A percentile compares a stretch with the other conserved stretches of the same genome.
Evolutionary conservation across 2,329 filamentous ascomycete species (phyloP).

Genomic region (Ciborinia camelliae): DNA sequence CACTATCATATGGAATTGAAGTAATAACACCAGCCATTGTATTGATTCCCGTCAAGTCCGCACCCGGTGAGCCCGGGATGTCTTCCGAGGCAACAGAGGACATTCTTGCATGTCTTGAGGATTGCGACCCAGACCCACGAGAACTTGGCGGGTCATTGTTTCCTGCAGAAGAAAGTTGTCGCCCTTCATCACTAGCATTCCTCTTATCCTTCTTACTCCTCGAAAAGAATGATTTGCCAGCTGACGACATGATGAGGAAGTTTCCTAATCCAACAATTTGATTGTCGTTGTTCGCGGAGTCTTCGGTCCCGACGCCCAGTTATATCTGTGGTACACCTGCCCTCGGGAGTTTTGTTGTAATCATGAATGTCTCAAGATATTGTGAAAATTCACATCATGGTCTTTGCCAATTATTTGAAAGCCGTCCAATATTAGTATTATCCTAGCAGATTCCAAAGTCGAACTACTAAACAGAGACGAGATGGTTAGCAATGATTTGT

Average conservation of each 20-base stretch:
- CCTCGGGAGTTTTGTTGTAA: conserved; percentile 26
- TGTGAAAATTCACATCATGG: conserved; percentile 32
- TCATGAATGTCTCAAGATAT: conserved; percentile 32
- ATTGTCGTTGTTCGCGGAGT: conserved; percentile 22
- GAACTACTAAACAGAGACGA: conserved; percentile 23
- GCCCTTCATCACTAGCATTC: conserved; percentile 56
- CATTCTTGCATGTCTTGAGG: conserved; percentile 71
- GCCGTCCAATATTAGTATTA: conserved; percentile 14
- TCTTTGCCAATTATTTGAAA: conserved; percentile 24
- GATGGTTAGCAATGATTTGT: conserved; percentile 27
- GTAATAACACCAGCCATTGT: conserved; percentile 80
- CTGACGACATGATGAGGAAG: conserved; percentile 9
- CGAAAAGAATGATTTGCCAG: conserved; percentile 66
- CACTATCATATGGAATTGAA: conserved; percentile 79
- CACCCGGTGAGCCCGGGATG: conserved; percentile 58
- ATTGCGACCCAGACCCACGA: conserved; percentile 64
- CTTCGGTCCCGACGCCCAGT: conserved; percentile 22
- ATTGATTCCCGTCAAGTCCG: conserved; percentile 60
- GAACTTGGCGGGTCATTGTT: conserved; percentile 59
- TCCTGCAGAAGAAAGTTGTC: conserved; percentile 44
- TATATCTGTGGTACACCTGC: conserved; percentile 27
- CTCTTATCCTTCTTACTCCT: conserved; percentile 76
- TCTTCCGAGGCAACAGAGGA: conserved; percentile 72
- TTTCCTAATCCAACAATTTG: conserved; percentile 17
- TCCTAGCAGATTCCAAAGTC: conserved; percentile 9